Evolutionary conservation across 352 stramenopile species (phyloP).

Genomic region (Blastocystis sp.): DNA sequence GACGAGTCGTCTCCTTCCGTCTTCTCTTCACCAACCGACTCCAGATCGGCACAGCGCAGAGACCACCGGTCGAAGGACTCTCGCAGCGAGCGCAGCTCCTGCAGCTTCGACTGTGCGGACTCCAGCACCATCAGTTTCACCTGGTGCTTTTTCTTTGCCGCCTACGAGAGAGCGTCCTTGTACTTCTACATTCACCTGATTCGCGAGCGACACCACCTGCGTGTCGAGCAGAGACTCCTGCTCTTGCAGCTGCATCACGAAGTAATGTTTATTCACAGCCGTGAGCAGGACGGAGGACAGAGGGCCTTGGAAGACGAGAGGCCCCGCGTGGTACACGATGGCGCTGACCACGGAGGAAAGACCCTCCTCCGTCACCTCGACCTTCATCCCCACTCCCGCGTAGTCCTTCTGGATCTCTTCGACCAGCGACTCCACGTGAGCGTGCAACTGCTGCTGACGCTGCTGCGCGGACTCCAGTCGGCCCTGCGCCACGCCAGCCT

Average conservation of each 20-base stretch:
- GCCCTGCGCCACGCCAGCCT: slow-evolving; percentile 60
- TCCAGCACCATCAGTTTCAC: slow-evolving; percentile 13
- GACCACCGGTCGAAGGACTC: not conserved
- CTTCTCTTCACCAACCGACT: slow-evolving; percentile 61
- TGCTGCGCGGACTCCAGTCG: slow-evolving; percentile 60
- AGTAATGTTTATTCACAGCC: slow-evolving; percentile 6
- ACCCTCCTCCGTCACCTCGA: not conserved
- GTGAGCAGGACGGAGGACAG: not conserved
- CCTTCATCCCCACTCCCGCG: slow-evolving; percentile 60
- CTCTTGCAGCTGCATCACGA: not conserved
- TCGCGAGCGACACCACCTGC: not conserved
- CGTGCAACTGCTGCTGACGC: slow-evolving; percentile 61
- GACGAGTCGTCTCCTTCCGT: not conserved
- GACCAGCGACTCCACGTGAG: slow-evolving; percentile 56
- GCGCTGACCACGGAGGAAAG: not conserved
- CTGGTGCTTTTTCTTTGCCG: not conserved
- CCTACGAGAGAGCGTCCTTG: not conserved
- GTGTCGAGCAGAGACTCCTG: not conserved
- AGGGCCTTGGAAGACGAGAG: not conserved
- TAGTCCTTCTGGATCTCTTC: slow-evolving; percentile 63
- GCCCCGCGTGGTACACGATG: not conserved
- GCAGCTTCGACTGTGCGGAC: not conserved
- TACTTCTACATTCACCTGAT: not conserved
- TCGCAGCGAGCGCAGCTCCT: not conserved
- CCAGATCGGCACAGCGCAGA: slow-evolving; percentile 59